Percentiles rank a stretch among this genome's conserved stretches.
Evolutionary conservation across 768 basidiomycete genomes (phyloP).

Genomic region (Termitomyces eurrhizus): DNA sequence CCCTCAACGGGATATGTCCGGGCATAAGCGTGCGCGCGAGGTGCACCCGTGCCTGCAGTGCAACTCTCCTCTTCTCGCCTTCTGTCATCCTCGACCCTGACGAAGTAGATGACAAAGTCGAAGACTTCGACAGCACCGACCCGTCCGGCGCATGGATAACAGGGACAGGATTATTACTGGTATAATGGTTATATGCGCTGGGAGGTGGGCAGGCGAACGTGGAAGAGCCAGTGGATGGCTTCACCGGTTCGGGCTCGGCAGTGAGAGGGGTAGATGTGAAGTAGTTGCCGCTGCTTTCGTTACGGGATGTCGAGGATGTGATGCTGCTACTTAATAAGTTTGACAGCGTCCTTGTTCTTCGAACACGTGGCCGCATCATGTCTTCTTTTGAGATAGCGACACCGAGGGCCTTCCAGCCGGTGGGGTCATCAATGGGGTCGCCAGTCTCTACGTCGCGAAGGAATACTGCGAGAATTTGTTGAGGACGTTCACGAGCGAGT

Average conservation of each 20-base stretch:
- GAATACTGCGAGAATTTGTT: constrained; percentile 75
- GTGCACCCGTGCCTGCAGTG: constrained; percentile 63
- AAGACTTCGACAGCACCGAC: constrained; percentile 10
- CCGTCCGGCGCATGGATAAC: neutral
- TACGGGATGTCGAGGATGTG: neutral
- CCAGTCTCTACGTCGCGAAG: constrained; percentile 67
- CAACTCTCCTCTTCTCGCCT: constrained; percentile 49
- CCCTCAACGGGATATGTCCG: constrained; percentile 48
- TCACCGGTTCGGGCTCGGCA: constrained; percentile 21
- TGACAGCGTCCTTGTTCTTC: constrained; percentile 12
- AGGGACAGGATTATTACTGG: neutral
- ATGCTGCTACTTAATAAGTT: constrained; percentile 4
- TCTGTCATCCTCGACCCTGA: constrained; percentile 32
- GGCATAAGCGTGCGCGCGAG: constrained; percentile 59
- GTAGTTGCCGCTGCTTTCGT: constrained; percentile 11
- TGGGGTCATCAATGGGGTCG: constrained; percentile 58
- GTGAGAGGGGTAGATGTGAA: constrained; percentile 18
- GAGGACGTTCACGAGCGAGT: constrained; percentile 63
- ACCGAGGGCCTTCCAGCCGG: constrained; percentile 40
- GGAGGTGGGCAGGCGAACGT: neutral
- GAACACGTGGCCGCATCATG: constrained; percentile 7
- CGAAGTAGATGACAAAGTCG: constrained; percentile 10
- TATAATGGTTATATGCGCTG: neutral
- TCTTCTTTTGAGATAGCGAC: constrained; percentile 21
- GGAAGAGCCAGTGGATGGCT: neutral